phyloP scores from a whole-genome alignment of 2,329 filamentous ascomycete genomes.

The Pseudogymnoascus sp. region DNA sequence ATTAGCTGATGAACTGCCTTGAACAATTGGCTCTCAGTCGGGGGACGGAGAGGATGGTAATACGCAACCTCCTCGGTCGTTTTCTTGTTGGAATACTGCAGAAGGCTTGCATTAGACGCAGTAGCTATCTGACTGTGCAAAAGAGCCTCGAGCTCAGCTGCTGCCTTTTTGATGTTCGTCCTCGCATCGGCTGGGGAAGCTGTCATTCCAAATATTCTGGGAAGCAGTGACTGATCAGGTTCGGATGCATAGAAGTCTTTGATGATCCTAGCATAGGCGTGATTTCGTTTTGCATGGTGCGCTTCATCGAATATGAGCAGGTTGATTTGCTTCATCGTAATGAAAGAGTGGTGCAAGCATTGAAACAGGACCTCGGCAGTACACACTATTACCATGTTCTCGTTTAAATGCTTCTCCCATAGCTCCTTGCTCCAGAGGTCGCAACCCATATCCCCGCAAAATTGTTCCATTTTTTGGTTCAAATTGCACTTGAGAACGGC shows the following conservation, averaged over 20 bases:
- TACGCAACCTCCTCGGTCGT: constrained; percentile 53
- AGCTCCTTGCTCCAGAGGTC: constrained; percentile 52
- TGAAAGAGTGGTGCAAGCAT: constrained; percentile 69
- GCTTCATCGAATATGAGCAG: constrained; percentile 93
- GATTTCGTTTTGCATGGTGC: constrained; percentile 90
- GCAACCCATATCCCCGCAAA: constrained; percentile 62
- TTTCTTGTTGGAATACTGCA: constrained; percentile 49
- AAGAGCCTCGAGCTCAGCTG: constrained; percentile 64
- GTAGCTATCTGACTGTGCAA: constrained; percentile 81
- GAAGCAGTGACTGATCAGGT: constrained; percentile 40
- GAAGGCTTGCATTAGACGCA: constrained; percentile 46
- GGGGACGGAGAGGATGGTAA: constrained; percentile 38
- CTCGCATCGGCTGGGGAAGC: constrained; percentile 88
- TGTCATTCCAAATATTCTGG: constrained; percentile 91
- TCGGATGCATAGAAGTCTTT: constrained; percentile 68
- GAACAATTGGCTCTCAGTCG: constrained; percentile 59
- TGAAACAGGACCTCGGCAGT: constrained; percentile 81
- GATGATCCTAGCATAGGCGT: constrained; percentile 83
- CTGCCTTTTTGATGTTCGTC: constrained; percentile 61
- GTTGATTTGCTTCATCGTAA: constrained; percentile 76
- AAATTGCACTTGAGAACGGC: constrained; percentile 75
- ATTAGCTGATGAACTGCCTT: constrained; percentile 25
- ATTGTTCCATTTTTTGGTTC: constrained; percentile 62
- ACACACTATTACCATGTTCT: constrained; percentile 81
- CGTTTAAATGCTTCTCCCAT: constrained; percentile 49